Evolutionary conservation across 2,329 filamentous ascomycete genomes (phyloP), one percentile per base, ranked within the genome.

Genomic region (Pestalotiopsis sp.): DNA sequence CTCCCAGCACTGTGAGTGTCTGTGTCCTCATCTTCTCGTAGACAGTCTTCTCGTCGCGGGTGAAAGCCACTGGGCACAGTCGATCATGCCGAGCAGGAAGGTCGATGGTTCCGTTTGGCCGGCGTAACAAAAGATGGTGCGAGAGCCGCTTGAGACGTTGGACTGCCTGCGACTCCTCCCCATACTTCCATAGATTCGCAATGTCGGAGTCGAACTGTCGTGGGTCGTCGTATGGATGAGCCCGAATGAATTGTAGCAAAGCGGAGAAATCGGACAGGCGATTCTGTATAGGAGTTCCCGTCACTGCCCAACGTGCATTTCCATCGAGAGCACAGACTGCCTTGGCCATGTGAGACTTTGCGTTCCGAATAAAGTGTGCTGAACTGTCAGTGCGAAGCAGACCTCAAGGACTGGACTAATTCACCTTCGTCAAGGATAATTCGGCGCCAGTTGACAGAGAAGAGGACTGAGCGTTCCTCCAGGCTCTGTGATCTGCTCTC

Each of bases 211-310:
- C 80, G 59, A 85, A 85, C 0, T 61, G 61, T 58, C 74, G 79
- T 0, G 71, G 69, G 12, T 84, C 77, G 4, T 77, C 71, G 65
- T 84, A 85, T 0, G 84, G 84, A 68, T 82, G 70, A 0, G 77
- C 78, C 9, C 77, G 73, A 7, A 86, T 73, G 66, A 85, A 86
- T 31, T 78, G 78, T 1, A 86, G 73, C 0, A 86, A 75, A 1
- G 78, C 75, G 0, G 78, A 75, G 4, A 86, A 75, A 62, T 86
- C 84, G 0, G 73, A 73, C 0, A 84, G 75, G 0, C 75, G 73
- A 62, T 86, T 86, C 58, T 86, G 84, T 0, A 86, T 81, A 0
- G 84, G 84, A 0, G 84, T 86, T 0, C 84, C 83, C 0, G 82
- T 85, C 0, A 86, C 78, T 0, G 80, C 81, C 84, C 83, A 86